Evolutionary conservation across 352 stramenopile genomes (phyloP), one percentile per base, ranked within the genome.

Genomic region (Saprolegnia parasitica): DNA sequence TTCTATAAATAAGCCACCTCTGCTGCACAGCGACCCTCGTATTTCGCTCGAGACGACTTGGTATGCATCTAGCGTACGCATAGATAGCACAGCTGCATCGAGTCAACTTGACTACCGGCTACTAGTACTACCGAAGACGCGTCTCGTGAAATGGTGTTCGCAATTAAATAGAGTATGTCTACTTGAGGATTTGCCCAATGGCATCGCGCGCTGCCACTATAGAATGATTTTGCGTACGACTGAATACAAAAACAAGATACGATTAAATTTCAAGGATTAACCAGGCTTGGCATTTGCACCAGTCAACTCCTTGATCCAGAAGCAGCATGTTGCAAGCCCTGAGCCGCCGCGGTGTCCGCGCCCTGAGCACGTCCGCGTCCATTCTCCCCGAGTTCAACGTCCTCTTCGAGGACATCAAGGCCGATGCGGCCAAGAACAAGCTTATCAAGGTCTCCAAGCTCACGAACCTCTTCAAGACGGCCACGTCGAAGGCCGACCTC

Each of bases 371-470:
- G 21, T 15, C 18, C 35, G 24, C 45, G 13, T 67, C 52, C 23
- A 24, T 56, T 4, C 35, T 67, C 21, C 24, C 20, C 16, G 21
- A 18, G 4, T 67, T 67, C 45, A 21, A 56, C 23, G 58, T 40
- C 16, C 26, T 67, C 37, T 42, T 67, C 24, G 35, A 37, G 23
- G 40, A 54, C 18, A 67, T 67, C 24, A 21, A 67, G 18, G 23
- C 20, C 11, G 20, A 35, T 42, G 40, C n/a, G 24, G 35, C 58
- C 40, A 67, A 67, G 58, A 67, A 67, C 37, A 54, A 56, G 23
- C 58, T 42, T 4, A 67, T 20, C 45, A 49, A 49, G 42, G 58
- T 56, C 5, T 20, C n/a, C 37, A 67, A 67, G 26, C 42, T 67
- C 5, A 67, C 58, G 13, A 24, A 24, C 10, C 26, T 67, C 13